Evolutionary conservation across 2,329 filamentous ascomycete species (phyloP), one percentile per base, ranked within the genome.

Genomic region (Stagonosporopsis rhizophila): DNA sequence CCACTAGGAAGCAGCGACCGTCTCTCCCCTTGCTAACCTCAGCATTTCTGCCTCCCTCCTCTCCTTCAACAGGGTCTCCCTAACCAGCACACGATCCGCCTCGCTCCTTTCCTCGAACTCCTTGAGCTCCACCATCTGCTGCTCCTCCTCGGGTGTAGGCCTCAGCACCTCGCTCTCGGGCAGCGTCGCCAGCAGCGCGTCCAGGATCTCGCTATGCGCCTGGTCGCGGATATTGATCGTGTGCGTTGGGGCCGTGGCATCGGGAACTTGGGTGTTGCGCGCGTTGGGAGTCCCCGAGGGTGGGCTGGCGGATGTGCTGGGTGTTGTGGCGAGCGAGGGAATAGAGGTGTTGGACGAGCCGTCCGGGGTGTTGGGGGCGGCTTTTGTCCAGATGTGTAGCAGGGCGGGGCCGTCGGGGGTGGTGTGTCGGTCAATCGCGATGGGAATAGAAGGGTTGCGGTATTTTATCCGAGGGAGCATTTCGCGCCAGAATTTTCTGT

Each of bases 381-480:
- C 7, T 57, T 68, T 45, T 62, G 69, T 59, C 64, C 69, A 75
- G 44, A 74, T 68, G 60, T 74, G 64, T 7, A 69, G 67, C 34
- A 63, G 68, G 14, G 65, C 70, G 34, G 68, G 73, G 42, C 64
- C 76, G 40, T 87, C 78, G 34, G 65, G 59, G 34, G 71, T 62
- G 20, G 75, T 68, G 61, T 85, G 87, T 56, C 90, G 89, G 75
- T 89, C 88, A 68, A 96, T 86, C 56, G 90, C 87, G 84, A 98
- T 96, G 39, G 89, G 86, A 41, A 97, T 77, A 12, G 87, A 80
- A 0, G 95, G 95, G 76, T 99, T 99, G 83, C 96, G 89, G 80
- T 88, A 99, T 83, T 99, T 97, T 65, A 99, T 82, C 54, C 91
- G 87, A 20, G 91, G 91, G 44, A 98, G 87, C 73, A 87, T 89